A percentile compares a stretch with the other conserved stretches of the same genome.
These are phyloP conservation scores for Cladosporium sphaerospermum DNA, from an alignment of 2,329 filamentous ascomycete genomes.

Conservation along the genomic window DNA sequence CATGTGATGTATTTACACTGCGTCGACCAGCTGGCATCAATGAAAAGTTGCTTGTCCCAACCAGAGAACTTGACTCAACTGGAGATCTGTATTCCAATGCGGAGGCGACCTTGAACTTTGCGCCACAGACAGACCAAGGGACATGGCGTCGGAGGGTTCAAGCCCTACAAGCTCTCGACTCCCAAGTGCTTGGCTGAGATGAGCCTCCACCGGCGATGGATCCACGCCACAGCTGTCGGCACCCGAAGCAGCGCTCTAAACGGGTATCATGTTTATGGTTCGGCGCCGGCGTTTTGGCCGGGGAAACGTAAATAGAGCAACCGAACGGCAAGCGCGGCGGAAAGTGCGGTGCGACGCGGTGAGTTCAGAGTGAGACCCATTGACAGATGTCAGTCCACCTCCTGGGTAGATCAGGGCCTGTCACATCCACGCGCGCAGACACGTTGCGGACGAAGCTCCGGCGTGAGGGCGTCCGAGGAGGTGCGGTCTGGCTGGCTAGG, in stretches of 20 bases:
- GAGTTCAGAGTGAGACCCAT: no score
- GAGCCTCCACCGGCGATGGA: not conserved
- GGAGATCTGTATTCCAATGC: no score
- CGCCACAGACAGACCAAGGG: not conserved
- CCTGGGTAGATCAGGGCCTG: not conserved
- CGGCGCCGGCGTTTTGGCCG: not conserved
- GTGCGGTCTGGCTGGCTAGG: not conserved
- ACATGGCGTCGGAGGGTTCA: not conserved
- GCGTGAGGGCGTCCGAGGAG: not conserved
- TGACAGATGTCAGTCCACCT: no score
- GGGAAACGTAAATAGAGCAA: not conserved
- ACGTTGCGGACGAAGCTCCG: slow-evolving; percentile 1
- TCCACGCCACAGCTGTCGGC: not conserved
- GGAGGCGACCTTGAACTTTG: no score
- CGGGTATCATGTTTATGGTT: not conserved
- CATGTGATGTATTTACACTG: no score
- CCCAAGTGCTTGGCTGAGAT: not conserved
- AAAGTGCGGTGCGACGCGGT: not conserved
- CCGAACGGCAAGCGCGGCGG: not conserved
- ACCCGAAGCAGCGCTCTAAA: not conserved
- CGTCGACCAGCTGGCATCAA: no score
- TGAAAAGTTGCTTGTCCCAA: no score
- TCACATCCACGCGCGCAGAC: not conserved
- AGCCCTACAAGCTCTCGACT: not conserved
- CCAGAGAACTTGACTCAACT: no score